Evolutionary conservation across 208 protist genomes (phyloP).

Genomic region (Wallacemonas rigidus): DNA sequence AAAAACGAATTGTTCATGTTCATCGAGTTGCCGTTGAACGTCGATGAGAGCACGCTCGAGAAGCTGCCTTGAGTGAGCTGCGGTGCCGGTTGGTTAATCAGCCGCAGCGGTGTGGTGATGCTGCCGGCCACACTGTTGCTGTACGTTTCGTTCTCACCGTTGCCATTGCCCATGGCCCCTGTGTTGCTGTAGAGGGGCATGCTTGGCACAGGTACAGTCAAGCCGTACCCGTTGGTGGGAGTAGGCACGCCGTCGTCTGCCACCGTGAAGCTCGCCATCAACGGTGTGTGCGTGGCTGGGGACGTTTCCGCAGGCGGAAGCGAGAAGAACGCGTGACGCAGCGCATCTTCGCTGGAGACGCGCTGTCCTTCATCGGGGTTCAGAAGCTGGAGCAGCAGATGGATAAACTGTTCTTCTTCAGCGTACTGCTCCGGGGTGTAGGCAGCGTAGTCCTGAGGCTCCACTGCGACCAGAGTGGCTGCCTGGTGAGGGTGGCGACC

Average conservation of each 20-base stretch:
- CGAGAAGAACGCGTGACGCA: conserved; percentile 67
- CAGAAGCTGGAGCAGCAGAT: conserved; percentile 73
- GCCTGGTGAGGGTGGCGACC: neutral
- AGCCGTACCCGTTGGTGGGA: conserved; percentile 1
- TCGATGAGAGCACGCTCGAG: conserved; percentile 14
- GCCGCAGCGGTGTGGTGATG: conserved; percentile 12
- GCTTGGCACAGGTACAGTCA: neutral
- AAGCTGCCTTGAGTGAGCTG: conserved; percentile 12
- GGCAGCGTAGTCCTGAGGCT: conserved; percentile 10
- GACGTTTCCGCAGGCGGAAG: neutral
- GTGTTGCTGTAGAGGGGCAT: neutral
- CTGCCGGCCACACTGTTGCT: conserved; percentile 10
- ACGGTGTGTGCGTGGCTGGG: conserved; percentile 1
- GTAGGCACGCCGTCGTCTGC: neutral
- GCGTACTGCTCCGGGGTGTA: conserved; percentile 13
- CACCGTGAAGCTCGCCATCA: conserved; percentile 12
- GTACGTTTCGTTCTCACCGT: conserved; percentile 16
- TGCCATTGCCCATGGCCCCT: neutral
- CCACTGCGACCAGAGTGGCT: neutral
- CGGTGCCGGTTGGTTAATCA: conserved; percentile 8
- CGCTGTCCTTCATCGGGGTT: conserved; percentile 62
- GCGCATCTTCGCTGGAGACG: conserved; percentile 65
- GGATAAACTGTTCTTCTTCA: conserved; percentile 53
- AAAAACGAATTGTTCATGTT: conserved; percentile 14
- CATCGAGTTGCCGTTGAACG: conserved; percentile 16